Evolutionary conservation across 306 rosid genomes (phyloP), one percentile per base, ranked within the genome.

Genomic region (Abrus pulchellus): DNA sequence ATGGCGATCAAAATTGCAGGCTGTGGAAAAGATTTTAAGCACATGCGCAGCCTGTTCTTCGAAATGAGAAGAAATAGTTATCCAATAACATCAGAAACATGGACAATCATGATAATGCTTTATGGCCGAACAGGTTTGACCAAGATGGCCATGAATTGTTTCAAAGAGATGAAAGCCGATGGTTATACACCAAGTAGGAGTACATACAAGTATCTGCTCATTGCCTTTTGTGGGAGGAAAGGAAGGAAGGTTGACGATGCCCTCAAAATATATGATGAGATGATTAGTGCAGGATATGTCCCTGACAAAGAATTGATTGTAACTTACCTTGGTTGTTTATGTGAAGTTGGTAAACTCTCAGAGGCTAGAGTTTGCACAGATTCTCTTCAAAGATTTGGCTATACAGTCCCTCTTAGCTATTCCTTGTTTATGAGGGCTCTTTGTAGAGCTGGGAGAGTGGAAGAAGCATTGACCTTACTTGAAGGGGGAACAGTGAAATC

Each of bases 41-140:
- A 91, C 88, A 94, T 94, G 99, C 91, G 94, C 68, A 84, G 61
- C 77, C 87, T 94, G 36, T 91, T 90, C 83, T 90, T 81, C 3
- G 97, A 89, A 77, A 94, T 93, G 99, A 86, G 89, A 86, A 87
- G 99, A 89, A 93, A 90, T 72, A 78, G 68, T 50, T 82, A 65
- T 84, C 67, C 79, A 5, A 77, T 89, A 71, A 90, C 93, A 20
- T 70, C 97, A 45, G 94, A 94, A 73, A 93, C 99, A 77, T 94
- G 99, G 99, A 93, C 99, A 52, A 93, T 93, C 80, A 89, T 93
- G 94, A 90, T 94, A 50, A 84, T 91, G 95, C 94, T 82, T 76
- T 94, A 93, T 6, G 97, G 97, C 71, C 94, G 99, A 38, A 87
- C 86, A 20, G 99, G 99, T 60, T 82, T 94, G 62, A 94, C 99